Base-by-base conservation (phyloP, 371 early-diverging fungal genomes). In the Smittium mucronatum region DNA sequence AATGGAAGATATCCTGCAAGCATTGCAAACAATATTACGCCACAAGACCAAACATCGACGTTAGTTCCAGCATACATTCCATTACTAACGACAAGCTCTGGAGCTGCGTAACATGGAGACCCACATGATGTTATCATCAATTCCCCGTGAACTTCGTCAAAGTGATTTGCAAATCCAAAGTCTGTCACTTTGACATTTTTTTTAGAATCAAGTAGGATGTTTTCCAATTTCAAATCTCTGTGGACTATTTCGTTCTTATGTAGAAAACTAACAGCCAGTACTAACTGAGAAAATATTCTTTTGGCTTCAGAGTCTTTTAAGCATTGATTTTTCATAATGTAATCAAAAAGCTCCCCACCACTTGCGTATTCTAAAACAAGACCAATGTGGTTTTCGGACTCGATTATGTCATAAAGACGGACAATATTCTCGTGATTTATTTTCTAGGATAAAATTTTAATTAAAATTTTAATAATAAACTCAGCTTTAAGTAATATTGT, bases 111-210 rank as follows among this genome's bases (percentile, higher is more conserved):
- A 81, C 96, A 95, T 1, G 98, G 98, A 36, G 93, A 92, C 1
- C 98, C 98, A 72, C 98, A 98, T 16, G 90, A 90, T 0, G 96
- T 94, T 1, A 87, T 82, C 86, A 95, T 86, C 58, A 96, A 79
- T 71, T 89, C 89, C 67, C 84, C 86, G 26, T 80, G 74, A 16
- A 80, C 74, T 59, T 82, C 84, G 60, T 86, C 79, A 69, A 92
- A 93, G 75, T 92, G 87, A 79, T 98, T 99, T 29, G 97, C 95
- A 75, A 99, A 95, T 1, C 99, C 99, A 85, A 99, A 99, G 76
- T 99, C 99, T 5, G 94, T 96, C 70, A 99, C 91, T 71, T 94
- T 88, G 36, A 98, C 88, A 78, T 92, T 89, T 34, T 88, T 83
- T 72, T 91, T 80, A 58, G 83, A 82, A 80, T 94, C 94, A 64